Percentiles rank a stretch among this genome's conserved stretches.
Conservation (phyloP, 768 basidiomycete genomes). For the Macrolepiota fuliginosa region DNA sequence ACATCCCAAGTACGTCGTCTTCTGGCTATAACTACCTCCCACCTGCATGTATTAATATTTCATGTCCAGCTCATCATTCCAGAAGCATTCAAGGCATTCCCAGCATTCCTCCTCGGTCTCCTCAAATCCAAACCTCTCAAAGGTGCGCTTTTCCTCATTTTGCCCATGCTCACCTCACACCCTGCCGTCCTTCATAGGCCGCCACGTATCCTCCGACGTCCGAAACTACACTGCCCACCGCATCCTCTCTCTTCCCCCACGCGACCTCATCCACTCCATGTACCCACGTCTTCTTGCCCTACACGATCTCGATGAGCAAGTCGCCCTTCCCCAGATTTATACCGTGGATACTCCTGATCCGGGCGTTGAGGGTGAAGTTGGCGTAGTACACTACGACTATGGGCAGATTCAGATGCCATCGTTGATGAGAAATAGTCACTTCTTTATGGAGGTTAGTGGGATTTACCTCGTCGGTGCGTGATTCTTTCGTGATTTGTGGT, state of each 20-base stretch:
- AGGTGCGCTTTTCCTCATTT: conserved; percentile 45
- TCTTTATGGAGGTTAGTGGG: conserved; percentile 87
- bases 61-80: conserved; percentile 81
- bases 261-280: conserved; percentile 70
- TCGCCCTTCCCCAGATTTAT: conserved; percentile 59
- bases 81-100: conserved; percentile 86
- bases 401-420: conserved; percentile 61
- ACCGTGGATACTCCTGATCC: background rate
- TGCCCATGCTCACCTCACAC: background rate
- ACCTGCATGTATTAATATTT: background rate
- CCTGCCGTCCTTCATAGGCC: conserved; percentile 41
- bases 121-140: conserved; percentile 92
- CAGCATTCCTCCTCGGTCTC: conserved; percentile 76
- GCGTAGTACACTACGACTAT: conserved; percentile 7
- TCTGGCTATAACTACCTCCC: background rate
- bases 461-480: conserved; percentile 86
- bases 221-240: conserved; percentile 83
- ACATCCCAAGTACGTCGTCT: conserved; percentile 65
- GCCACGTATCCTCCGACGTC: conserved; percentile 90
- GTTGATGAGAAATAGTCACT: conserved; percentile 78
- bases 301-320: conserved; percentile 74
- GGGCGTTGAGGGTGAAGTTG: conserved; percentile 9
- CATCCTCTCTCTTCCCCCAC: conserved; percentile 67
- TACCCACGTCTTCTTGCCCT: conserved; percentile 89
- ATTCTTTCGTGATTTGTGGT: background rate